Conservation (phyloP, 306 rosid species). For the Potentilla sterilis region DNA sequence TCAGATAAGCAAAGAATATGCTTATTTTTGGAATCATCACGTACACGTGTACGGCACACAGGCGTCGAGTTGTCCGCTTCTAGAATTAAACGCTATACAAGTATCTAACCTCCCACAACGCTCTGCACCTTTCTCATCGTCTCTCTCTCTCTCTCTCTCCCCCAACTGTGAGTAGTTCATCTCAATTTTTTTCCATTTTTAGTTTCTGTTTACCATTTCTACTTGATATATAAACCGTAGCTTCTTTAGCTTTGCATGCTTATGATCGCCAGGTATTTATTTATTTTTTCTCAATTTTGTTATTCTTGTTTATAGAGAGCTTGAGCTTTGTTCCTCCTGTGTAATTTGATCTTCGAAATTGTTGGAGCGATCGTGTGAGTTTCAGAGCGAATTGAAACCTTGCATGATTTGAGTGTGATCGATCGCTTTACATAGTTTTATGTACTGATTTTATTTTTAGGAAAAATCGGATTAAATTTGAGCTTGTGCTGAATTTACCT, state of each 20-base stretch:
- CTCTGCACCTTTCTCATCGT: background rate
- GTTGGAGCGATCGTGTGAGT: background rate
- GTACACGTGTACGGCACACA: conserved; percentile 3
- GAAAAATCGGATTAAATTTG: background rate
- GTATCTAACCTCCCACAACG: background rate
- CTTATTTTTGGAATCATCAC: background rate
- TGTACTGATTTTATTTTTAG: background rate
- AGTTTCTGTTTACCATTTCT: background rate
- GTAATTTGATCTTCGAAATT: background rate
- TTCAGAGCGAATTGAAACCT: background rate
- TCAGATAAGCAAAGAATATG: background rate
- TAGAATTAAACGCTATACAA: background rate
- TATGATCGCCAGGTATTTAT: background rate
- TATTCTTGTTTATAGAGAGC: background rate
- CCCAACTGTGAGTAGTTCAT: conserved; percentile 14
- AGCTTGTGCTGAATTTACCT: background rate
- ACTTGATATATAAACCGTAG: background rate
- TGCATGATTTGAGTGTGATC: background rate
- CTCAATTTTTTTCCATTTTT: background rate
- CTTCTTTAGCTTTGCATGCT: background rate
- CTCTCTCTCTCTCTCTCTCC: conserved; percentile 7
- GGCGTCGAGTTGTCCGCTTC: background rate
- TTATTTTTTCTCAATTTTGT: background rate
- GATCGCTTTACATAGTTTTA: background rate
- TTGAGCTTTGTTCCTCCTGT: background rate